Evolutionary conservation across 257 asterid species (phyloP).

Genomic region (Apocynum venetum): DNA sequence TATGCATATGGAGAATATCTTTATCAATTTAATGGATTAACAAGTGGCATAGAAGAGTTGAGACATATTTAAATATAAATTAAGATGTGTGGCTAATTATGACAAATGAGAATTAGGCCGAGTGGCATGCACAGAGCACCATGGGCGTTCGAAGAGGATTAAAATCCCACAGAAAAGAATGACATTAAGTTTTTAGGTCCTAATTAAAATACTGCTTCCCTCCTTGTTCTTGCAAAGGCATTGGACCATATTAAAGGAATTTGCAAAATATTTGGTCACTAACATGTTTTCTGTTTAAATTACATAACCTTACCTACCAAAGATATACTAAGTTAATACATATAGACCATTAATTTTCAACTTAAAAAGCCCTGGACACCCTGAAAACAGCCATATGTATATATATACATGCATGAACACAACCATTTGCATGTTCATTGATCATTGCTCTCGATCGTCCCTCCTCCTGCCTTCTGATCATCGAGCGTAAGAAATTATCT

Average conservation of each 20-base stretch:
- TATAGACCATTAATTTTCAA: neutral
- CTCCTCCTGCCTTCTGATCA: neutral
- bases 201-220: neutral
- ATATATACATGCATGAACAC: conserved; percentile 21
- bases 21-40: too few relatives aligned
- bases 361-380: conserved; percentile 11
- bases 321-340: conserved; percentile 21
- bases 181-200: neutral
- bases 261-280: conserved; percentile 26
- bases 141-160: too few relatives aligned
- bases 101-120: neutral
- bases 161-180: too few relatives aligned
- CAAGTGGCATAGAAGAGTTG: too few relatives aligned
- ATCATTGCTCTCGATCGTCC: neutral
- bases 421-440: neutral
- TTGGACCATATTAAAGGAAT: conserved; percentile 13
- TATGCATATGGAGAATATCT: too few relatives aligned
- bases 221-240: conserved; percentile 3
- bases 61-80: too few relatives aligned
- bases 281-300: conserved; percentile 13
- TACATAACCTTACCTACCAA: conserved; percentile 42
- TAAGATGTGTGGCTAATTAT: too few relatives aligned
- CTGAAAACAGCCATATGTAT: neutral
- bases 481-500: neutral
- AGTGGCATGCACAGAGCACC: neutral